These are phyloP conservation scores for Fomitopsis pinicola DNA, from an alignment of 1,284 basidiomycete genomes.

Conservation along the genomic window DNA sequence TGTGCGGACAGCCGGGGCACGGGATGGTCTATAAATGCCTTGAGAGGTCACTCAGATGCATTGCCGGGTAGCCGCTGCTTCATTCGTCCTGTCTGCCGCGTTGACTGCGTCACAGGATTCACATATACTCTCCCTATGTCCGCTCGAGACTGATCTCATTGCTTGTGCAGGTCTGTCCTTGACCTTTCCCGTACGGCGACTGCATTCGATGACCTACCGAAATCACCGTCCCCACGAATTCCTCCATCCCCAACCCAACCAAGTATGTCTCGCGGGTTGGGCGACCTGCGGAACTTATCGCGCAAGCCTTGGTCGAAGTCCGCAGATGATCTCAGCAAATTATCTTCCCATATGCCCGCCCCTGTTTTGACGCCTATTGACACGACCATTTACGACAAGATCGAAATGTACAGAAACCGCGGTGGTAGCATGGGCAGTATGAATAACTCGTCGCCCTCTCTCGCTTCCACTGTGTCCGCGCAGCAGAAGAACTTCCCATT, in stretches of 20 bases:
- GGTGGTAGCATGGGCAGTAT: slow-evolving; percentile 36
- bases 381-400: slow-evolving; percentile 52
- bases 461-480: slow-evolving; percentile 17
- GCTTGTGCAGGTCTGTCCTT: slow-evolving; percentile 53
- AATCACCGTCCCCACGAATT: slow-evolving; percentile 23
- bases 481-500: slow-evolving; percentile 38
- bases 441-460: slow-evolving; percentile 25
- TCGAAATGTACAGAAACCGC: slow-evolving; percentile 54
- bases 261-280: slow-evolving; percentile 36
- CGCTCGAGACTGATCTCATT: background rate
- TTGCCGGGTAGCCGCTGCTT: too few species aligned
- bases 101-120: too few species aligned
- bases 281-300: slow-evolving; percentile 65
- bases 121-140: background rate
- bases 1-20: too few species aligned
- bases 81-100: too few species aligned
- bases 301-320: slow-evolving; percentile 74
- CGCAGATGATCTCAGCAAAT: slow-evolving; percentile 68
- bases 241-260: slow-evolving; percentile 37
- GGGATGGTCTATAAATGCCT: too few species aligned
- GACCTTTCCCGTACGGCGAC: slow-evolving; percentile 53
- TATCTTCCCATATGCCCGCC: slow-evolving; percentile 36
- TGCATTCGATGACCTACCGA: slow-evolving; percentile 39
- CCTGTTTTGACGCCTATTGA: slow-evolving; percentile 38
- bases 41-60: too few species aligned